A percentile compares a stretch with the other conserved stretches of the same genome.
These are phyloP conservation scores for Phytophthora pseudosyringae DNA, from an alignment of 352 stramenopile species.

Conservation along the genomic window DNA sequence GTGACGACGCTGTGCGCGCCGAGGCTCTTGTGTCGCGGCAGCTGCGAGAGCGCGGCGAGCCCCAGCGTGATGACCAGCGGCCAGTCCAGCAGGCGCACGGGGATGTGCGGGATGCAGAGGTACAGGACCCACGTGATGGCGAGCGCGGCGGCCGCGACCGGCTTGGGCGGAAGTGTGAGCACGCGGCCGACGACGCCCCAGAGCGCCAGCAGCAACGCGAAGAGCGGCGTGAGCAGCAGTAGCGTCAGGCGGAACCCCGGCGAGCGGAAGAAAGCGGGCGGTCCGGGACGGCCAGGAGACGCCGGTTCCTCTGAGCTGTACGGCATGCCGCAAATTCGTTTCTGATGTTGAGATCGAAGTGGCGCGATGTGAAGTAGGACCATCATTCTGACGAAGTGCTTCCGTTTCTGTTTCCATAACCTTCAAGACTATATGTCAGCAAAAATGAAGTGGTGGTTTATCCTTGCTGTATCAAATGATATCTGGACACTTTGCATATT, in stretches of 20 bases:
- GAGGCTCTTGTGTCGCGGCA: slow-evolving; percentile 31
- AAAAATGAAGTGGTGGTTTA: background rate
- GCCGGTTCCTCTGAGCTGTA: slow-evolving; percentile 7
- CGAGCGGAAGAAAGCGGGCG: slow-evolving; percentile 25
- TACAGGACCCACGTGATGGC: slow-evolving; percentile 55
- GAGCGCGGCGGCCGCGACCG: slow-evolving; percentile 37
- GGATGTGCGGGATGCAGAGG: slow-evolving; percentile 57
- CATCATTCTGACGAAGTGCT: slow-evolving; percentile 10
- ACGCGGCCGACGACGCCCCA: slow-evolving; percentile 62
- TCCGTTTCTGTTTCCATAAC: background rate
- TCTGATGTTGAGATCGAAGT: slow-evolving; percentile 9
- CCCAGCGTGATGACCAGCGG: slow-evolving; percentile 60
- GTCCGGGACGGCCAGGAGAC: slow-evolving; percentile 15
- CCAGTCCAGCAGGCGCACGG: slow-evolving; percentile 57
- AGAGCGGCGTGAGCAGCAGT: slow-evolving; percentile 52
- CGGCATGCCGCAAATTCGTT: slow-evolving; percentile 27
- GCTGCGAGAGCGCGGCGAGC: slow-evolving; percentile 35
- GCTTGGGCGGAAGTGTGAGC: slow-evolving; percentile 50
- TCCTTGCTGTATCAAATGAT: background rate
- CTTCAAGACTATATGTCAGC: background rate
- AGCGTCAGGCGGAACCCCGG: slow-evolving; percentile 34
- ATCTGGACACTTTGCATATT: background rate
- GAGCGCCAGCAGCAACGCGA: slow-evolving; percentile 53
- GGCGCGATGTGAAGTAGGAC: background rate
- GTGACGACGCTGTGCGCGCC: slow-evolving; percentile 40